Conservation (phyloP, 208 protist species). For the Trypanosoma boissoni region DNA sequence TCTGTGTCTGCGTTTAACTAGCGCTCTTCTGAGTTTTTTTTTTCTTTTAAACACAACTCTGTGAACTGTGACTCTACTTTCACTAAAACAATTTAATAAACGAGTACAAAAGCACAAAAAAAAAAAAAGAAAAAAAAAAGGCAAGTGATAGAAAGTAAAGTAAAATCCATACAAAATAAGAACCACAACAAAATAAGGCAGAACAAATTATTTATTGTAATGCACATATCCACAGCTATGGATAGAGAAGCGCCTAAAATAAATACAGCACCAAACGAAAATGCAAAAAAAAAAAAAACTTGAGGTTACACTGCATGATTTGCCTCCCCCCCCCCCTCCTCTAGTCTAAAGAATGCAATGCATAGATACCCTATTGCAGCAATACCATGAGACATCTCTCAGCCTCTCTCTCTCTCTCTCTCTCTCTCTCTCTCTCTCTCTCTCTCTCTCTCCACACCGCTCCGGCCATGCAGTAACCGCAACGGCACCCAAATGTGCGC, state of each 20-base stretch:
- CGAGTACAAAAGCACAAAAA: conserved; percentile 1
- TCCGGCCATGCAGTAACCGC: no score
- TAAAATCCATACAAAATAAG: not conserved
- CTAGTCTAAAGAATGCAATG: no score
- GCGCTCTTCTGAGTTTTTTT: no score
- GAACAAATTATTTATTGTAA: conserved; percentile 1
- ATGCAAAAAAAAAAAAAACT: conserved; percentile 6
- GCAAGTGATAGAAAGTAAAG: conserved; percentile 8
- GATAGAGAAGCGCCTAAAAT: not conserved
- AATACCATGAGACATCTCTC: no score
- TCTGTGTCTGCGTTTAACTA: no score
- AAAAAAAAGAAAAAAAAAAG: conserved; percentile 4
- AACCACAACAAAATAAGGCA: no score
- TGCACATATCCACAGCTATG: conserved; percentile 2
- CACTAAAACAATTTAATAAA: conserved; percentile 4
- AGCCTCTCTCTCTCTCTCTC: conserved; percentile 1
- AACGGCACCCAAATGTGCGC: no score
- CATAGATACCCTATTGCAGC: no score
- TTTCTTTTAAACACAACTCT: not conserved
- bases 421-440: not conserved
- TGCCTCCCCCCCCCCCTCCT: not conserved
- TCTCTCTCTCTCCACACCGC: not conserved
- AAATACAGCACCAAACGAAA: conserved; percentile 14
- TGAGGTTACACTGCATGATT: not conserved
- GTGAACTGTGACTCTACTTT: not conserved